A percentile compares a stretch with the other conserved stretches of the same genome.
Evolutionary conservation across 495 filamentous ascomycete genomes (phyloP).

Genomic region (Aspergillus leporis): DNA sequence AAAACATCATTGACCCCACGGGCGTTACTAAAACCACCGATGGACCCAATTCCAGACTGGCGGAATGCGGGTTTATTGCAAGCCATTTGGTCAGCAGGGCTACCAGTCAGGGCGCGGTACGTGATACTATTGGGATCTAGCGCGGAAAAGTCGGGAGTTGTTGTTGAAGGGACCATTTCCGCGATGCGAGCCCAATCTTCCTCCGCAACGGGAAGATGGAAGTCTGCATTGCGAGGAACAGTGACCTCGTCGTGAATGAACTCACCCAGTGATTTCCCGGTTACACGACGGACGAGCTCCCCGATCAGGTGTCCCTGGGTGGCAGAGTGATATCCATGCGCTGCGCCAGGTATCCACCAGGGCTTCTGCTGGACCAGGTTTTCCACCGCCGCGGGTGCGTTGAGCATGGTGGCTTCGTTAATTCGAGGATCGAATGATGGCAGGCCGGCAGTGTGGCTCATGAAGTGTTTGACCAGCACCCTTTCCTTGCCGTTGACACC

Average conservation of each 20-base stretch:
- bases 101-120: conserved; percentile 17
- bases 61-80: conserved; percentile 24
- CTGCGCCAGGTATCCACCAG: conserved; percentile 46
- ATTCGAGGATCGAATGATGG: conserved; percentile 37
- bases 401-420: conserved; percentile 29
- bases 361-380: conserved; percentile 40
- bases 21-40: conserved; percentile 38
- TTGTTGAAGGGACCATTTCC: conserved; percentile 20
- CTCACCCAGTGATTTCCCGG: conserved; percentile 36
- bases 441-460: conserved; percentile 41
- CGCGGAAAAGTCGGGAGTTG: neutral
- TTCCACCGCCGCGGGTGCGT: conserved; percentile 27
- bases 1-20: conserved; percentile 32
- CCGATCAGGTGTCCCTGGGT: conserved; percentile 42
- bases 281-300: conserved; percentile 38
- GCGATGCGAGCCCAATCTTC: conserved; percentile 33
- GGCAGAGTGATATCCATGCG: conserved; percentile 39
- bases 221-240: conserved; percentile 40
- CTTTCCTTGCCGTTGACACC: conserved; percentile 41
- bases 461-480: conserved; percentile 40
- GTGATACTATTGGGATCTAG: conserved; percentile 20
- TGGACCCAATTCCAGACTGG: conserved; percentile 25
- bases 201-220: conserved; percentile 35
- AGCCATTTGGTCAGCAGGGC: neutral
- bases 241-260: conserved; percentile 46